Base-by-base conservation (phyloP, 352 stramenopile genomes). In the Globisporangium echinulatum region DNA sequence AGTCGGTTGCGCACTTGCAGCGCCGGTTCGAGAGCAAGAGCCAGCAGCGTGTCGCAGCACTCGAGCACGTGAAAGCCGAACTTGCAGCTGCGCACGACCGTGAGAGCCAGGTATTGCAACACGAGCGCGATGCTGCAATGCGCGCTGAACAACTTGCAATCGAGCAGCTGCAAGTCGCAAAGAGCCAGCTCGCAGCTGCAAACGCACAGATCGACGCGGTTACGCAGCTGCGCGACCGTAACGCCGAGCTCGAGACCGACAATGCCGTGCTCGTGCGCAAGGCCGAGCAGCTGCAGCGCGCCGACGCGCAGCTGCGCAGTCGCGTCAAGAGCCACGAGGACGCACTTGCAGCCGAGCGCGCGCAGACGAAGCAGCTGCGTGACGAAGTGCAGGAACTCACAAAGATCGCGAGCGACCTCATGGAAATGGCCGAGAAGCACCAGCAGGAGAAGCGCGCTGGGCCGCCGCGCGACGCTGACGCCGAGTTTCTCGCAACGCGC, bases 1-100 rank as follows among this genome's bases (percentile, higher is more conserved):
- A 92, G 62, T 85, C 77, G 25, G 68, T 88, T 14, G 66, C 79
- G 5, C 80, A 92, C 54, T 74, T 90, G 52, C 80, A 89, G 65
- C 71, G 85, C 56, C 77, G 74, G 36, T 76, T 79, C 48, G 66
- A 79, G 36, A 73, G 52, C 52, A 88, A 85, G 62, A 69, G 89
- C n/a, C 71, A 87, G 49, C 72, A 84, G 43, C 73, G 72, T n/a
- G 67, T 72, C 15, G 75, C 67, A 5, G 59, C 63, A 0, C 61
- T 85, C 4, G 70, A 86, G 38, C 67, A 74, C 13, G 42, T 71
- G 8, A 74, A 78, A 17, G 63, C 66, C n/a, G 69, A 82, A 11
- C 38, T 87, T 10, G 71, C 77, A 7, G 58, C 67, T 7, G 63
- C 80, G 38, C 61, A 81, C 56, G 63, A 65, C 11, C 53, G 69